phyloP scores from a whole-genome alignment of 768 basidiomycete species.

The Amyloporia xantha region DNA sequence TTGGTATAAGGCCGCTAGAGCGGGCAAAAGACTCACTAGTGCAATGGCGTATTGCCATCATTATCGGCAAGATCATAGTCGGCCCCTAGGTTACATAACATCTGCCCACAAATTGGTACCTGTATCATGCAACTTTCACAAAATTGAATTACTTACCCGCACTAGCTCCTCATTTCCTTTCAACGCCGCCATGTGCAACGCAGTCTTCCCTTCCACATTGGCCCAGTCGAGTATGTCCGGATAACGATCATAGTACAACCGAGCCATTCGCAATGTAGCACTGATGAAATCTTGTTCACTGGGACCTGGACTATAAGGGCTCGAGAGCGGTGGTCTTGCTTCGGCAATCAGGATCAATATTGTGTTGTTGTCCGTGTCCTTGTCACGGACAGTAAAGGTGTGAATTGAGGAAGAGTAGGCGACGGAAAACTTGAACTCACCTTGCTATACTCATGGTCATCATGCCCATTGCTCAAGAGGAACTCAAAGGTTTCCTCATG shows the following conservation, averaged over 20 bases:
- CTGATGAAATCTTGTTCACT: constrained; percentile 57
- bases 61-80: constrained; percentile 88
- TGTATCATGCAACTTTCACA: constrained; percentile 7
- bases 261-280: constrained; percentile 80
- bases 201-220: constrained; percentile 83
- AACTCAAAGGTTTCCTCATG: constrained; percentile 93
- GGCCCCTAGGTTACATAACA: constrained; percentile 86
- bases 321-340: constrained; percentile 46
- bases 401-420: neutral
- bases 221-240: constrained; percentile 89
- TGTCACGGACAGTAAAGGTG: neutral
- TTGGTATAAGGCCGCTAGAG: neutral
- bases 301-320: constrained; percentile 40
- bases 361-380: constrained; percentile 93
- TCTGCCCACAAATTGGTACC: constrained; percentile 31
- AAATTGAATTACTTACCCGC: constrained; percentile 44
- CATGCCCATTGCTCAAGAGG: constrained; percentile 78
- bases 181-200: constrained; percentile 80
- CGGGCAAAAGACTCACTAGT: constrained; percentile 59
- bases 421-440: constrained; percentile 40
- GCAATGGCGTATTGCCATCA: constrained; percentile 86
- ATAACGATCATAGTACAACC: constrained; percentile 81
- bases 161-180: constrained; percentile 90
- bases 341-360: constrained; percentile 92
- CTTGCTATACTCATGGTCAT: constrained; percentile 88